phyloP scores from a whole-genome alignment of 768 basidiomycete genomes.

The Chalciporus piperatus region DNA sequence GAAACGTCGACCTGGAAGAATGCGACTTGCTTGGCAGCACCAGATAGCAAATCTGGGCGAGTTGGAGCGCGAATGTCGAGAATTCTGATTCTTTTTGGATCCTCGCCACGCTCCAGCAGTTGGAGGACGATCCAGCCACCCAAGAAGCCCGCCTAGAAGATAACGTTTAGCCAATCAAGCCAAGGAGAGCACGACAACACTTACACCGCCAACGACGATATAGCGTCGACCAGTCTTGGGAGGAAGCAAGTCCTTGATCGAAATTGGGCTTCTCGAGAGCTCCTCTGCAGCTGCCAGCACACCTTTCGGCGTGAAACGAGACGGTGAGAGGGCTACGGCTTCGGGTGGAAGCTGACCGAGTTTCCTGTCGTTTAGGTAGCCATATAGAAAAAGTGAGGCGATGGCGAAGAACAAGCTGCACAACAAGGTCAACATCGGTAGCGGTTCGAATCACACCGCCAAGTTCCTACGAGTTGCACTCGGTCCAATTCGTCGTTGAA shows the following conservation, averaged over 20 bases:
- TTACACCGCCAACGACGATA: constrained; percentile 73
- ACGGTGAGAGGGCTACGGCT: constrained; percentile 48
- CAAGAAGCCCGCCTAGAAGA: constrained; percentile 61
- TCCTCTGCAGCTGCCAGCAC: constrained; percentile 39
- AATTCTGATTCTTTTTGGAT: constrained; percentile 60
- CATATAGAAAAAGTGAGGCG: constrained; percentile 33
- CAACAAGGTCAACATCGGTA: constrained; percentile 19
- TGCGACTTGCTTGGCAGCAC: constrained; percentile 48
- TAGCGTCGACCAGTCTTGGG: constrained; percentile 72
- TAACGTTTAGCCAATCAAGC: neutral
- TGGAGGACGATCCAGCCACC: constrained; percentile 78
- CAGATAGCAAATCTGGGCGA: constrained; percentile 53
- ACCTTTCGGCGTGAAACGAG: constrained; percentile 45
- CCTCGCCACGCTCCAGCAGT: constrained; percentile 67
- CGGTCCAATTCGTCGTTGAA: neutral
- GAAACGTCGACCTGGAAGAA: constrained; percentile 62
- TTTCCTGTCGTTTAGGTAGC: constrained; percentile 51
- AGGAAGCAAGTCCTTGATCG: constrained; percentile 48
- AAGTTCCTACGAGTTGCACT: neutral
- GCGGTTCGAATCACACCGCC: neutral
- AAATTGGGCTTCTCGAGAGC: constrained; percentile 34
- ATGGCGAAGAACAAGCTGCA: constrained; percentile 4
- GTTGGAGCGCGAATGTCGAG: constrained; percentile 64
- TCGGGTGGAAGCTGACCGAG: constrained; percentile 49
- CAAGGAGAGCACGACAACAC: constrained; percentile 19